Evolutionary conservation across 805 yeast species (phyloP).

Genomic region (Lipomyces sp.): DNA sequence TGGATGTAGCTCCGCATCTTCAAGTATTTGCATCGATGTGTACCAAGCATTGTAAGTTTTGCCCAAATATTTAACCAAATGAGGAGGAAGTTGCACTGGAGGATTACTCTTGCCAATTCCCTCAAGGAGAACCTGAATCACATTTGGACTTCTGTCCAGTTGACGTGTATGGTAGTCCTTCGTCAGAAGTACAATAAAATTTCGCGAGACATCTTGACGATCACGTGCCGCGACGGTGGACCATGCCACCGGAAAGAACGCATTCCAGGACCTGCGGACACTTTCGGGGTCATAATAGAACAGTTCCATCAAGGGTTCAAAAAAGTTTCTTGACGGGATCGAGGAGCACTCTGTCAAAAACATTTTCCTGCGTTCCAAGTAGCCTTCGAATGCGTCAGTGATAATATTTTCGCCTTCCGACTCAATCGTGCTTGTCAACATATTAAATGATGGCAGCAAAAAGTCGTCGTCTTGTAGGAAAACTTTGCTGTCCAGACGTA

Average conservation of each 20-base stretch:
- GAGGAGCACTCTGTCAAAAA: conserved; percentile 32
- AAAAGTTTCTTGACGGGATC: conserved; percentile 54
- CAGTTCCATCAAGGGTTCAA: conserved; percentile 71
- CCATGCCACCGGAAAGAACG: conserved; percentile 78
- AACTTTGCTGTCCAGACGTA: conserved; percentile 51
- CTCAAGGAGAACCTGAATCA: conserved; percentile 75
- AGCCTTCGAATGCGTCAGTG: conserved; percentile 30
- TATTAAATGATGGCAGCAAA: conserved; percentile 34
- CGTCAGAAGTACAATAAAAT: conserved; percentile 72
- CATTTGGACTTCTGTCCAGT: conserved; percentile 80
- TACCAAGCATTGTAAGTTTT: conserved; percentile 88
- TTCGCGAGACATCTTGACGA: conserved; percentile 76
- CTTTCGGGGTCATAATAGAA: conserved; percentile 79
- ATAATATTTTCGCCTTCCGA: conserved; percentile 25
- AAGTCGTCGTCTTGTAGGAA: conserved; percentile 49
- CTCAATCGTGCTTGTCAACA: conserved; percentile 26
- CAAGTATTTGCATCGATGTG: conserved; percentile 79
- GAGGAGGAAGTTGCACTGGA: conserved; percentile 86
- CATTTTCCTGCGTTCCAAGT: conserved; percentile 26
- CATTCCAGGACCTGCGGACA: conserved; percentile 79
- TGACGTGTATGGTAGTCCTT: conserved; percentile 94
- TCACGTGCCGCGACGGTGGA: conserved; percentile 72
- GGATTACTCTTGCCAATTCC: conserved; percentile 63
- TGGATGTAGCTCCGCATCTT: conserved; percentile 59
- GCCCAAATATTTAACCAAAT: conserved; percentile 83